A percentile compares a stretch with the other conserved stretches of the same genome.
Evolutionary conservation across 495 filamentous ascomycete species (phyloP).

Genomic region (Acidiella bohemica): DNA sequence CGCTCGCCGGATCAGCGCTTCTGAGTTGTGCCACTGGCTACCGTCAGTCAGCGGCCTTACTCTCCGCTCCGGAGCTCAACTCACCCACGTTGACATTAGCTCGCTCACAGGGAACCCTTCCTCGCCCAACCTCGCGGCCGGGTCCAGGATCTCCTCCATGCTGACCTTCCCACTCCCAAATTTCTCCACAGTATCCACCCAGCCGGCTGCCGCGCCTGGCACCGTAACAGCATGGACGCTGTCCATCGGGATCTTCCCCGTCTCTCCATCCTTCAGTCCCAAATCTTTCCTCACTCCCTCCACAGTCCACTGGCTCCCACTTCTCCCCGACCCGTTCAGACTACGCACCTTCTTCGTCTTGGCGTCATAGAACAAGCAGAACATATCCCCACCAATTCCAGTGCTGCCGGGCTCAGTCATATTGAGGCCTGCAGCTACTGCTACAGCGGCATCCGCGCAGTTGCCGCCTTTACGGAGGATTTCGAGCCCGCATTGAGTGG

Average conservation of each 20-base stretch:
- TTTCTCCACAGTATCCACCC: conserved; percentile 79
- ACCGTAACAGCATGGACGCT: conserved; percentile 73
- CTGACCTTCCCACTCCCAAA: conserved; percentile 82
- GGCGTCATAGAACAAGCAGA: conserved; percentile 86
- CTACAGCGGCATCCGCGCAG: conserved; percentile 89
- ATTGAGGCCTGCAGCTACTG: conserved; percentile 78
- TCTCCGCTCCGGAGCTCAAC: conserved; percentile 22
- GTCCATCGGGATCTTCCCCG: conserved; percentile 55
- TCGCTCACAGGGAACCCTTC: conserved; percentile 83
- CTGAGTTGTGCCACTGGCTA: conserved; percentile 51
- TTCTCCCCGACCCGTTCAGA: conserved; percentile 82
- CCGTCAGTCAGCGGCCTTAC: conserved; percentile 1
- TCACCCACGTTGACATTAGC: conserved; percentile 55
- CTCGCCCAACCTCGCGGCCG: conserved; percentile 78
- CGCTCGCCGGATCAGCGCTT: conserved; percentile 46
- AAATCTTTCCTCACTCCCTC: conserved; percentile 56
- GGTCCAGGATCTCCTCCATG: conserved; percentile 63
- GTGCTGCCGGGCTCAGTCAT: conserved; percentile 88
- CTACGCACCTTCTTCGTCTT: conserved; percentile 67
- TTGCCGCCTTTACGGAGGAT: conserved; percentile 81
- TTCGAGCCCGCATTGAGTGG: conserved; percentile 72
- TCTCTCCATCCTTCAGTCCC: conserved; percentile 46
- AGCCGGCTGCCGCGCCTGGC: conserved; percentile 84
- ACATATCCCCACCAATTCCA: conserved; percentile 97
- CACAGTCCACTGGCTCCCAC: conserved; percentile 54